Percentiles rank a stretch among this genome's conserved stretches.
phyloP scores from a whole-genome alignment of 75 land plant species.

The Isoetes taiwanensis region DNA sequence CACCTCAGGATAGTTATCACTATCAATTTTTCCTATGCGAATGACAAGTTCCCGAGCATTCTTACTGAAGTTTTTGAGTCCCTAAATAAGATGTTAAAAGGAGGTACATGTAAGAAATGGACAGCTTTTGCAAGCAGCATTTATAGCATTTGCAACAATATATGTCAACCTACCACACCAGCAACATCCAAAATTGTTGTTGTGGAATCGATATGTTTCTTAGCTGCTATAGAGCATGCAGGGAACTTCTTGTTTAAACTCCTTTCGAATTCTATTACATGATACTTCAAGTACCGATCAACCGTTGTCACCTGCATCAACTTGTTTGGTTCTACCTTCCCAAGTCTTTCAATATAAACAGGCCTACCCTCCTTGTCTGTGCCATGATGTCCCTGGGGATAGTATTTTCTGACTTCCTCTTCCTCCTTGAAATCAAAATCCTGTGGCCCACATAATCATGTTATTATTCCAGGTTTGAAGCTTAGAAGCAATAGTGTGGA shows the following conservation, averaged over 20 bases:
- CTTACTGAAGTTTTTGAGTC: conserved; percentile 45
- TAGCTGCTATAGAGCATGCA: conserved; percentile 60
- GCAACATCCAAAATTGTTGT: conserved; percentile 70
- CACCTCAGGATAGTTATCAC: conserved; percentile 67
- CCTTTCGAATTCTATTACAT: conserved; percentile 63
- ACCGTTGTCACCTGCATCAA: conserved; percentile 50
- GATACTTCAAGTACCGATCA: conserved; percentile 59
- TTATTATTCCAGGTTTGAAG: neutral
- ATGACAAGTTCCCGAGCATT: conserved; percentile 39
- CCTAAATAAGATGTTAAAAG: conserved; percentile 23
- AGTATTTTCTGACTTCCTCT: conserved; percentile 44
- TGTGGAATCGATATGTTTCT: conserved; percentile 41
- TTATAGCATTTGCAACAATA: neutral
- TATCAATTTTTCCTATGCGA: conserved; percentile 51
- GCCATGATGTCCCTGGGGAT: conserved; percentile 77
- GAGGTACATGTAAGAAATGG: too few species aligned
- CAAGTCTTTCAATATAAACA: conserved; percentile 60
- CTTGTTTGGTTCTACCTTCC: conserved; percentile 60
- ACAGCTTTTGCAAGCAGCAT: too few species aligned
- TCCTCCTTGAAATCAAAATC: conserved; percentile 53
- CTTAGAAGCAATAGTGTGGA: neutral
- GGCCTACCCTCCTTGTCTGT: conserved; percentile 69
- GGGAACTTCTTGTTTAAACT: conserved; percentile 48
- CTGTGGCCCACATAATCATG: conserved; percentile 11
- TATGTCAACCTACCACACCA: conserved; percentile 40